These are phyloP conservation scores for Ilex asprella DNA, from an alignment of 257 asterid species.

Conservation along the genomic window DNA sequence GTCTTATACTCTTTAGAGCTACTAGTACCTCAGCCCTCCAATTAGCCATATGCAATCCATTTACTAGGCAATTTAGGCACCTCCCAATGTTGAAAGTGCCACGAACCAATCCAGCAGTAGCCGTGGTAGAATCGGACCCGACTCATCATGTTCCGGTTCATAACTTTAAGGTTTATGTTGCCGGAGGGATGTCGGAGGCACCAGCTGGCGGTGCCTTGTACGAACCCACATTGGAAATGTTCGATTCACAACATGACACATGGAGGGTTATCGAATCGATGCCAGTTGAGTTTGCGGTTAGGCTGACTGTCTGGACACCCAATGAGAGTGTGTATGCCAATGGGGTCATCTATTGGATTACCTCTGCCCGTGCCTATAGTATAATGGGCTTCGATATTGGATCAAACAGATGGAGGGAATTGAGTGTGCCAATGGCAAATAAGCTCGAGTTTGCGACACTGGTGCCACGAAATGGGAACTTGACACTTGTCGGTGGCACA, in stretches of 20 bases:
- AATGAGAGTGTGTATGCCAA: conserved; percentile 48
- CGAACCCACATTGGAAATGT: conserved; percentile 56
- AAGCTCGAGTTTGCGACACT: conserved; percentile 71
- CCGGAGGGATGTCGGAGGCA: conserved; percentile 74
- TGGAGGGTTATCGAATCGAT: conserved; percentile 41
- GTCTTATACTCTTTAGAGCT: conserved; percentile 37
- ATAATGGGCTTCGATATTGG: conserved; percentile 55
- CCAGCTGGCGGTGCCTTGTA: conserved; percentile 44
- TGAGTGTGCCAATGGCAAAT: conserved; percentile 70
- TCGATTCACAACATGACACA: conserved; percentile 31
- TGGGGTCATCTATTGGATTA: conserved; percentile 72
- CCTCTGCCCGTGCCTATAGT: conserved; percentile 71
- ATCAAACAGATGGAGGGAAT: conserved; percentile 47
- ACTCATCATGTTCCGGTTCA: neutral
- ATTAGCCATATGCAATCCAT: conserved; percentile 60
- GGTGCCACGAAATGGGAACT: conserved; percentile 42
- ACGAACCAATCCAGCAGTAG: conserved; percentile 70
- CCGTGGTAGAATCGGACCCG: conserved; percentile 19
- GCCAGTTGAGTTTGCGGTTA: conserved; percentile 71
- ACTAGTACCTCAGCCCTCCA: conserved; percentile 32
- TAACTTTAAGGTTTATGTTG: conserved; percentile 45
- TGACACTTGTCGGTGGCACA: conserved; percentile 62
- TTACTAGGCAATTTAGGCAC: conserved; percentile 46
- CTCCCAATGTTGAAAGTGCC: conserved; percentile 35
- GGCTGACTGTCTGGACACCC: conserved; percentile 90